Base-by-base conservation (phyloP, 2,329 filamentous ascomycete species). In the Tolypocladium nubicola region DNA sequence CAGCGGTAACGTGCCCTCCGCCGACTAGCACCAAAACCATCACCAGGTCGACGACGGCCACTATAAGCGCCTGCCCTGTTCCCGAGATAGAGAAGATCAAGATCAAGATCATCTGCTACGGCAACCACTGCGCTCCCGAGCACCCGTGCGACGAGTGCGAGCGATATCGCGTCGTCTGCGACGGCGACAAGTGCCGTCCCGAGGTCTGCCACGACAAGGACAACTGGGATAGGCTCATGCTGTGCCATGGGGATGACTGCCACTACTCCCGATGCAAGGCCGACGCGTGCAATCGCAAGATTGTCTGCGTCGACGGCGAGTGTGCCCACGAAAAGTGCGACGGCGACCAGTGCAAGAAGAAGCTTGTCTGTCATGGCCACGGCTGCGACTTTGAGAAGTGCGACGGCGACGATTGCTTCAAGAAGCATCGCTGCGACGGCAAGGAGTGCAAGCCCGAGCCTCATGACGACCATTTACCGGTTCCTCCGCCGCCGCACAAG, bases 91-190 rank as follows among this genome's bases (percentile, higher is more conserved):
- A 23, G 23, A 23, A 23, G 23, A 23, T 23, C 2, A 61, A 62
- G 62, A 65, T 67, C 63, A 67, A 66, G 62, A 61, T 73, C 19
- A 65, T 70, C 64, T 71, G 70, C 64, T 67, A 65, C 60, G 71
- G 70, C 35, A 67, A 67, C 38, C 49, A 62, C 63, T 74, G 71
- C 64, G 57, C 60, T 49, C 66, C 61, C 19, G 67, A 68, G 56
- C 60, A 63, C 59, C 62, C 63, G 45, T 68, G 64, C 65, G 52
- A 66, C 30, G 58, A 68, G 50, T 66, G 65, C 63, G 61, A 66
- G 59, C 58, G 60, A 56, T 59, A 67, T 54, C 68, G 71, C 16
- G 62, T 71, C 57, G 63, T 70, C 61, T 73, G 71, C 69, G 3
- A 62, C 8, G 61, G 61, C 33, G 61, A 64, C 33, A 37, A 59